phyloP scores from a whole-genome alignment of 371 early-diverging fungal genomes.

The Mortierella sp. region DNA sequence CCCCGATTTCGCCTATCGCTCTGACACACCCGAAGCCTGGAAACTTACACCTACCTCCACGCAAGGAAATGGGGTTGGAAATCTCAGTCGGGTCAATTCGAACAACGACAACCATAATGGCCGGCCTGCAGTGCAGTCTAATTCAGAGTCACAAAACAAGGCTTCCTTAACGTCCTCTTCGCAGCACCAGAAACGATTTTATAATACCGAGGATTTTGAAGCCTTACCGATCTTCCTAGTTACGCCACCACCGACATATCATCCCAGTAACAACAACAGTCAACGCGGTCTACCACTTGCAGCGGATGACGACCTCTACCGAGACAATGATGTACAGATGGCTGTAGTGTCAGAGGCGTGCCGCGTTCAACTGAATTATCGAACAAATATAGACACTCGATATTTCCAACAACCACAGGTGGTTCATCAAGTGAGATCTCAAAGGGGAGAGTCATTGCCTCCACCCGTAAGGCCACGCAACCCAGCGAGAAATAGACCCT shows the following conservation, averaged over 20 bases:
- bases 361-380: constrained; percentile 18
- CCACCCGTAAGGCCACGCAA: neutral
- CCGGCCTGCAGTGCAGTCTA: neutral
- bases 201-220: constrained; percentile 22
- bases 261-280: neutral
- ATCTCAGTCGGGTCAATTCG: neutral
- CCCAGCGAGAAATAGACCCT: neutral
- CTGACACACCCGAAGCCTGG: constrained; percentile 4
- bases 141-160: neutral
- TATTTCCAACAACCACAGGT: neutral
- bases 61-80: neutral
- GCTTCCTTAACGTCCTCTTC: neutral
- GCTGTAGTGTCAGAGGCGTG: constrained; percentile 22
- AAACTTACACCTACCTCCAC: neutral
- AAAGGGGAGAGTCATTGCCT: neutral
- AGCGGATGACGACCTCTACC: neutral
- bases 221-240: constrained; percentile 8
- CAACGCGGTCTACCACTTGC: neutral
- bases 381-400: neutral
- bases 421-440: neutral
- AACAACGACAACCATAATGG: neutral
- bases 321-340: constrained; percentile 3
- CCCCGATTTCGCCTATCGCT: neutral
- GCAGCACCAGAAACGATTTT: constrained; percentile 4
- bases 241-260: constrained; percentile 11